Evolutionary conservation across 129 eudicot genomes (phyloP).

Genomic region (Chrysanthemum seticuspe): DNA sequence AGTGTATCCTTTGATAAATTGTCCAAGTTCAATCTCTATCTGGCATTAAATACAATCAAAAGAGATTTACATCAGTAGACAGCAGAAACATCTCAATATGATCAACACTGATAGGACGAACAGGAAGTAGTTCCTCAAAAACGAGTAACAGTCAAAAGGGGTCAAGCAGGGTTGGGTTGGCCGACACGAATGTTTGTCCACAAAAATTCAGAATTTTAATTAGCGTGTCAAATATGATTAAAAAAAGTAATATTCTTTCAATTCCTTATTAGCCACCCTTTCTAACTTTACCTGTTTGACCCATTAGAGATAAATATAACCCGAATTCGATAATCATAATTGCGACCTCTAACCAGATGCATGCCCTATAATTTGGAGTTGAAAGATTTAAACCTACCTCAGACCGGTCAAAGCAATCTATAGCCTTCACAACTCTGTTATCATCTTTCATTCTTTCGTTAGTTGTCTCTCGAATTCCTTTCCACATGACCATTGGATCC

Average conservation of each 20-base stretch:
- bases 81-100: not conserved
- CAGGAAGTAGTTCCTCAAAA: no score
- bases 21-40: conserved; percentile 77
- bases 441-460: conserved; percentile 74
- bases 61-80: conserved; percentile 8
- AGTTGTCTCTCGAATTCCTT: conserved; percentile 71
- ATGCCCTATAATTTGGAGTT: not conserved
- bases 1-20: conserved; percentile 85
- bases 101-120: no score
- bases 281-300: not conserved
- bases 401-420: conserved; percentile 71
- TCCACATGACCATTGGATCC: conserved; percentile 93
- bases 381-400: conserved; percentile 53
- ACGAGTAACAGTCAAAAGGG: not conserved
- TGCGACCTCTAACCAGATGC: not conserved
- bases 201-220: not conserved
- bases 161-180: not conserved
- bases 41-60: conserved; percentile 39
- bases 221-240: not conserved
- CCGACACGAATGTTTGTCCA: not conserved
- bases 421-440: conserved; percentile 73
- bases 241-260: not conserved
- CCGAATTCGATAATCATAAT: not conserved
- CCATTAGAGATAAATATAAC: not conserved
- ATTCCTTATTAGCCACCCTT: no score